Evolutionary conservation across 23 red algal species (phyloP), one percentile per base, ranked within the genome.

Genomic region (Gracilaria vermiculophylla): DNA sequence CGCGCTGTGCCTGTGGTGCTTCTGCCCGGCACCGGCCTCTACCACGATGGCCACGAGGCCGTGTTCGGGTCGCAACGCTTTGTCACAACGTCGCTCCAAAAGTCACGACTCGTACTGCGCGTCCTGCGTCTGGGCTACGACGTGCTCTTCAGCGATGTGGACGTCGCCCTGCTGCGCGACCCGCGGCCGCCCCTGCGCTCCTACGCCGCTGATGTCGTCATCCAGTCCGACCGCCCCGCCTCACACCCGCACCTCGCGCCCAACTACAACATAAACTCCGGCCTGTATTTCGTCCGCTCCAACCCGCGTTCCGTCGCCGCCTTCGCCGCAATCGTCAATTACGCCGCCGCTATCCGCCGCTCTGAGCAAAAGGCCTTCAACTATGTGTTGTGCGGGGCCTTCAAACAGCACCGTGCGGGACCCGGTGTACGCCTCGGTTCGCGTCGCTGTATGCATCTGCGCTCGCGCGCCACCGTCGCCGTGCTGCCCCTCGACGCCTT

Each of bases 361-460:
- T 90, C 92, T 12, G 96, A 98, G 48, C 96, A 98, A 58, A 92
- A 92, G 43, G 91, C 92, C 13, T 98, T 94, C 37, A 94, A 98
- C 62, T 86, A 92, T 51, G 89, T 98, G 54, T 62, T 92, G 71
- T 98, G 96, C 75, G 96, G 96, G 31, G 93, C 88, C 17, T 84
- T 86, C 66, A 93, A 93, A 36, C 75, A 74, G 20, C 64, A 61
- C 50, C 75, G 49, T 52, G 78, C 75, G 17, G 96, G 87, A 24
- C 92, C 82, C 2, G 92, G 92, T 20, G 15, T 31, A 17, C 81
- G 92, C 15, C 19, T 94, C 19, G 82, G 82, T 17, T 35, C 41
- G 15, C 15, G 53, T 40, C 31, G 52, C 19, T 94, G 92, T 41
- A 1, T 49, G 23, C 62, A 94, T 55, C 29, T 51, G 2, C 49